Conservation (phyloP, 179 eudicot species). For the Pouteria campechiana region DNA sequence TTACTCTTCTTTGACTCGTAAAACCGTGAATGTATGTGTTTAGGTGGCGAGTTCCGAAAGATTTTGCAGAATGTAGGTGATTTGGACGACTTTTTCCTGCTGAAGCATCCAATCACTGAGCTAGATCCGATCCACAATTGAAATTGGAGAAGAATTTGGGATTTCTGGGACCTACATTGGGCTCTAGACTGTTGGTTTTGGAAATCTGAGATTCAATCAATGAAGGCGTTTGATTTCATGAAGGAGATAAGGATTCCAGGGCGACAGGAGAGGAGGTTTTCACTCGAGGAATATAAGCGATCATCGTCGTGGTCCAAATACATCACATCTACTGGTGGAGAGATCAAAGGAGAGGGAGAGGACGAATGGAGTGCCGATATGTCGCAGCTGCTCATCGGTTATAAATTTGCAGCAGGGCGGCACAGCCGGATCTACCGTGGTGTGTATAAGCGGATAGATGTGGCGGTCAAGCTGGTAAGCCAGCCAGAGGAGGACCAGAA, state of each 20-base stretch:
- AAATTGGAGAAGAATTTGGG: no score
- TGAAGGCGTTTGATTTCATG: slow-evolving; percentile 71
- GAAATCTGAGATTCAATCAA: no score
- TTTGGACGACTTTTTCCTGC: no score
- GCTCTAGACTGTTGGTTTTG: no score
- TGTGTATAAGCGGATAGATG: slow-evolving; percentile 66
- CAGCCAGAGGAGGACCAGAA: slow-evolving; percentile 90
- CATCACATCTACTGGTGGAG: slow-evolving; percentile 74
- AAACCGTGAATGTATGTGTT: no score
- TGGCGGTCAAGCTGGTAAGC: slow-evolving; percentile 90
- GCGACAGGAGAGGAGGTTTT: slow-evolving; percentile 46
- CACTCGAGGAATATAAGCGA: slow-evolving; percentile 71
- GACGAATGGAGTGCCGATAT: slow-evolving; percentile 96
- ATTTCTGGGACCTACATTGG: no score
- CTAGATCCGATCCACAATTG: no score
- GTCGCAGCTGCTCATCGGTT: slow-evolving; percentile 80
- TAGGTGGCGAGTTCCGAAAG: no score
- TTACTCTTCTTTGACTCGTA: no score
- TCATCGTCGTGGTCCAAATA: slow-evolving; percentile 95
- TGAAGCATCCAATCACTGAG: no score
- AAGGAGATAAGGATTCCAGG: slow-evolving; percentile 37
- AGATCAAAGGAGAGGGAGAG: slow-evolving; percentile 69
- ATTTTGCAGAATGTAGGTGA: no score
- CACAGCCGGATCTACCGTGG: slow-evolving; percentile 95
- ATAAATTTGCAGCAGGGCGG: slow-evolving; percentile 78